Evolutionary conservation across 257 asterid species (phyloP), one percentile per base, ranked within the genome.

Genomic region (Forsythia suspensa): DNA sequence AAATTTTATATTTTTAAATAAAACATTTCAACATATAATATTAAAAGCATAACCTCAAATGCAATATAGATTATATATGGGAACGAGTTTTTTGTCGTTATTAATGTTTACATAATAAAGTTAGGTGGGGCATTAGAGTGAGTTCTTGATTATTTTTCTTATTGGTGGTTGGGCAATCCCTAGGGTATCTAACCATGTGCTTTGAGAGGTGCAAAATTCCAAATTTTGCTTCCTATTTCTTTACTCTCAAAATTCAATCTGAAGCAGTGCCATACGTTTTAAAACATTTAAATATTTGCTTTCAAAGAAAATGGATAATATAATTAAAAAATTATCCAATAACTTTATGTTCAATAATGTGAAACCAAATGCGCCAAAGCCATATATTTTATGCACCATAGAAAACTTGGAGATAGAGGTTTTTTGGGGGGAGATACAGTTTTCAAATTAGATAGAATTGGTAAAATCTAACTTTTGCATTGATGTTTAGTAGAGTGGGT

Each of bases 151-250:
- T 71, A 71, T 38, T 36, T 79, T 68, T 72, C 21, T 51, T 8
- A 51, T 44, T 44, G 87, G 86, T 70, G 78, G 86, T 85, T 90
- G 81, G 81, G 77, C 75, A 76, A 44, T 44, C 52, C 52, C 52
- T 44, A 44, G 48, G 13, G 86, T 83, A 83, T 87, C 91, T 79
- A 77, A 79, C 88, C 90, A 80, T 83, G 89, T 85, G 89, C 81
- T 15, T 75, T 2, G 66, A n/a, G 74, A 52, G 77, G 81, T 69
- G 10, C 80, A 52, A 29, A 29, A 29, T 29, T 29, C 1, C 1
- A 1, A 29, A 78, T 73, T 73, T 12, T 24, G 4, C 16, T 16
- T 46, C 16, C 10, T 4, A 46, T 46, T 46, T 46, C 5, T 46
- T 46, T 11, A 4, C 13, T 46, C 55, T 46, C 18, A 46, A 46